Evolutionary conservation across 768 basidiomycete species (phyloP).

Genomic region (Rhodotorula babjevae): DNA sequence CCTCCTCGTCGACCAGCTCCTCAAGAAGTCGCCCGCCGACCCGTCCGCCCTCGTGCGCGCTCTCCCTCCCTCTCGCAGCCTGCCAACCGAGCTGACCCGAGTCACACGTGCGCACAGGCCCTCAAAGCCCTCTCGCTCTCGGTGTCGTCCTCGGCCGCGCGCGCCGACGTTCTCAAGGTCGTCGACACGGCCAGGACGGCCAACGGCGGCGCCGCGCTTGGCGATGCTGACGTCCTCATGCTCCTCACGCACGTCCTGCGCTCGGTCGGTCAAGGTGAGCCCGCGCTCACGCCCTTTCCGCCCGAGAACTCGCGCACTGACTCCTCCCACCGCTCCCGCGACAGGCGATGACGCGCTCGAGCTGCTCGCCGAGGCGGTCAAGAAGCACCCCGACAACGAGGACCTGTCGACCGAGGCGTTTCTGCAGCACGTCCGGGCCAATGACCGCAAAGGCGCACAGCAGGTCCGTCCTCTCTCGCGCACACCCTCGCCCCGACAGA

Average conservation of each 20-base stretch:
- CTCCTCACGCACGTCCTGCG: conserved; percentile 10
- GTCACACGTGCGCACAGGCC: not conserved
- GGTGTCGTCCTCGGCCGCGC: not conserved
- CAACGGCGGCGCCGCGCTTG: conserved; percentile 5
- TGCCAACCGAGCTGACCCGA: not conserved
- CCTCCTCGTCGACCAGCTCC: conserved; percentile 15
- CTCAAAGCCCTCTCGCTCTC: conserved; percentile 29
- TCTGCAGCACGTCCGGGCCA: conserved; percentile 9
- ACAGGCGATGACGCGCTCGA: conserved; percentile 21
- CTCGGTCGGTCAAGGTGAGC: conserved; percentile 7
- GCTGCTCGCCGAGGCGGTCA: conserved; percentile 6
- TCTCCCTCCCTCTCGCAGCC: too few relatives aligned
- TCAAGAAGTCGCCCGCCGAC: conserved; percentile 21
- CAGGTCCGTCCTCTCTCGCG: conserved; percentile 3
- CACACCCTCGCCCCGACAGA: too few relatives aligned
- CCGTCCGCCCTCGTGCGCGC: conserved; percentile 16
- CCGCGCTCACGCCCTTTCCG: too few relatives aligned
- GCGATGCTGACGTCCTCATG: conserved; percentile 27
- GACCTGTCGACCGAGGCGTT: conserved; percentile 32
- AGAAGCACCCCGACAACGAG: conserved; percentile 30
- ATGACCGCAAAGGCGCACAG: conserved; percentile 13
- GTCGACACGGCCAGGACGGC: conserved; percentile 13
- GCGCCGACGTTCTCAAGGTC: conserved; percentile 12
- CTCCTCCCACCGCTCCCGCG: too few relatives aligned
- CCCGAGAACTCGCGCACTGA: not conserved